Evolutionary conservation across 352 stramenopile species (phyloP).

Genomic region (Pythium grandisporangium): DNA sequence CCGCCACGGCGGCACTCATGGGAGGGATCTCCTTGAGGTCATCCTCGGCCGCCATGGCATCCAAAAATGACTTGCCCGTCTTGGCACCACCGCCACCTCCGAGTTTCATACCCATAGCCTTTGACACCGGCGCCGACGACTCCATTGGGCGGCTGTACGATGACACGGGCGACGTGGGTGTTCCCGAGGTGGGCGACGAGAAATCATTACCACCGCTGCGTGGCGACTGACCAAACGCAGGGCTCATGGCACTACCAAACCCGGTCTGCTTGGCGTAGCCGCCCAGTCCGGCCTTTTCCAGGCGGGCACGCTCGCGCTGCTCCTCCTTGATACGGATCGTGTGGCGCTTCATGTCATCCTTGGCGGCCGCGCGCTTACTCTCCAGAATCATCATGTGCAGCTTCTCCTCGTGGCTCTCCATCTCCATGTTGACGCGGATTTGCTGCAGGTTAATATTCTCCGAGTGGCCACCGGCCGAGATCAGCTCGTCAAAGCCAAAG

Average conservation of each 20-base stretch:
- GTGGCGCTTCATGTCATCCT: slow-evolving; percentile 87
- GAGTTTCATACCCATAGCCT: slow-evolving; percentile 28
- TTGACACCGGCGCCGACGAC: slow-evolving; percentile 31
- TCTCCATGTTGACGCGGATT: slow-evolving; percentile 97
- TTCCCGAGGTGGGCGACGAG: slow-evolving; percentile 16
- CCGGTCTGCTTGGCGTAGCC: slow-evolving; percentile 46
- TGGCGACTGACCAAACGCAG: slow-evolving; percentile 56
- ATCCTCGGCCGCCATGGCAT: slow-evolving; percentile 80
- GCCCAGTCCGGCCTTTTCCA: slow-evolving; percentile 67
- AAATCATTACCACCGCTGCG: slow-evolving; percentile 25
- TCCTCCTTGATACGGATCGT: slow-evolving; percentile 83
- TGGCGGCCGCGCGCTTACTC: slow-evolving; percentile 88
- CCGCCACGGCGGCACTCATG: slow-evolving; percentile 64
- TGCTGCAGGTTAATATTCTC: slow-evolving; percentile 91
- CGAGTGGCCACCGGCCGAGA: slow-evolving; percentile 96
- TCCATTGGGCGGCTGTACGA: slow-evolving; percentile 47
- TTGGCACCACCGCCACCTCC: slow-evolving; percentile 28
- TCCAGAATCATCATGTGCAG: slow-evolving; percentile 97
- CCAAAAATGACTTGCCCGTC: slow-evolving; percentile 77
- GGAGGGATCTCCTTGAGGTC: slow-evolving; percentile 80
- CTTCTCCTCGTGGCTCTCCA: slow-evolving; percentile 99
- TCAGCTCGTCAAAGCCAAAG: slow-evolving; percentile 99
- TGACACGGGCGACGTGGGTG: slow-evolving; percentile 52
- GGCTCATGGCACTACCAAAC: slow-evolving; percentile 64
- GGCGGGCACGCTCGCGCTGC: slow-evolving; percentile 68